Conservation (phyloP, 23 red algal genomes). For the Cyanidiococcus yangmingshanensis region DNA sequence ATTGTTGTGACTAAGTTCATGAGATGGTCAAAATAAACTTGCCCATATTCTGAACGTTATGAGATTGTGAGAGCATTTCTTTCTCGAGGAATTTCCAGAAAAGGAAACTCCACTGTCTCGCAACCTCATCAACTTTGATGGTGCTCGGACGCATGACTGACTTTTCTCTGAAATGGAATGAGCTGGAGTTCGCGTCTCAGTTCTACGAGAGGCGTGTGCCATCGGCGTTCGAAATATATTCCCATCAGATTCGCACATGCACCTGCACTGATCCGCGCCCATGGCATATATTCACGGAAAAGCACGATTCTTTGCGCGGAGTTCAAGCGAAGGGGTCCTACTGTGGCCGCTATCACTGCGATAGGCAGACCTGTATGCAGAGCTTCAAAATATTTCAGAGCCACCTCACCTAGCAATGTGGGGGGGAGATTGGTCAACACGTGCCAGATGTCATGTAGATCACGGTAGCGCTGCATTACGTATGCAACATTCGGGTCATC, state of each 20-base stretch:
- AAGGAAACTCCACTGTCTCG: no score
- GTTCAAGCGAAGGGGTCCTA: constrained; percentile 11
- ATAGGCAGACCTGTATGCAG: constrained; percentile 71
- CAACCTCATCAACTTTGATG: no score
- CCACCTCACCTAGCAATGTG: constrained; percentile 66
- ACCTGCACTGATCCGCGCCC: constrained; percentile 44
- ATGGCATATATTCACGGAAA: constrained; percentile 40
- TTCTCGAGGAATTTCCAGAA: no score
- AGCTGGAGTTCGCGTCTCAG: constrained; percentile 21
- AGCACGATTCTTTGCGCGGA: constrained; percentile 9
- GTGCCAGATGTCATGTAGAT: constrained; percentile 89
- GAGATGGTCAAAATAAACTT: no score
- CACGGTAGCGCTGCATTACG: constrained; percentile 71
- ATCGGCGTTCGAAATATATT: constrained; percentile 50
- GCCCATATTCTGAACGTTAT: no score
- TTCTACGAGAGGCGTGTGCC: constrained; percentile 40
- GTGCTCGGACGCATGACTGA: no score
- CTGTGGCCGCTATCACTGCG: constrained; percentile 19
- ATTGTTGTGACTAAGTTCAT: no score
- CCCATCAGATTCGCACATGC: constrained; percentile 33
- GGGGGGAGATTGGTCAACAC: constrained; percentile 70
- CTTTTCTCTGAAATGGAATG: neutral
- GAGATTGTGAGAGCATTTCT: no score
- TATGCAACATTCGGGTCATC: constrained; percentile 35
- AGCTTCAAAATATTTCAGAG: constrained; percentile 71